Conservation (phyloP, 1,284 basidiomycete species). For the Rhodotorula sp. region DNA sequence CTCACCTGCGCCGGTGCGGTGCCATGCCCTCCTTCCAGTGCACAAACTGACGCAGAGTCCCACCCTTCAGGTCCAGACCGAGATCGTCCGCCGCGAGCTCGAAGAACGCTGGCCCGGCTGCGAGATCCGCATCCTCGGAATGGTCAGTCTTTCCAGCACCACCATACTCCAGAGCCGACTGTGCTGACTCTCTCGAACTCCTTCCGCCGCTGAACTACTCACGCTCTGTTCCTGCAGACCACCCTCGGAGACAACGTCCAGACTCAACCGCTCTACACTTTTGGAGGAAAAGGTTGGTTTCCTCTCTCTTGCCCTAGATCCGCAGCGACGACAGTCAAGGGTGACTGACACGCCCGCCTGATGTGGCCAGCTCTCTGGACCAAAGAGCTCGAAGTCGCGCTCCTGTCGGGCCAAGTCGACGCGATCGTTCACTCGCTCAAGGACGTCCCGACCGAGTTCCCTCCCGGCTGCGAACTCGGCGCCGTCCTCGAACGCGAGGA, state of each 20-base stretch:
- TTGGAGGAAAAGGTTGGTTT: constrained; percentile 50
- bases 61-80: constrained; percentile 76
- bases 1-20: too few species aligned
- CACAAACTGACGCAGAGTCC: too few species aligned
- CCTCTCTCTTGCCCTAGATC: constrained; percentile 46
- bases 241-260: constrained; percentile 92
- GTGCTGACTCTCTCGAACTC: neutral
- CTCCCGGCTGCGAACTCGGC: constrained; percentile 78
- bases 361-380: constrained; percentile 80
- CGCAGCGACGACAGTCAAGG: too few species aligned
- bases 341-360: neutral
- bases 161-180: neutral
- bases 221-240: constrained; percentile 50
- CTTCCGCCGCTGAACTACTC: neutral
- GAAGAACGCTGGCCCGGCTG: constrained; percentile 54
- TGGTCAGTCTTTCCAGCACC: constrained; percentile 19
- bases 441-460: constrained; percentile 79
- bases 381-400: constrained; percentile 83
- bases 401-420: constrained; percentile 72
- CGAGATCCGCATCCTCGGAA: constrained; percentile 56
- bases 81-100: constrained; percentile 65
- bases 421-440: constrained; percentile 93
- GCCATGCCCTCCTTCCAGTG: too few species aligned
- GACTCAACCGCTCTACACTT: constrained; percentile 58
- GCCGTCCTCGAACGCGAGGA: constrained; percentile 86